Base-by-base conservation (phyloP, 1,284 basidiomycete species). In the Moniliophthora roreri region DNA sequence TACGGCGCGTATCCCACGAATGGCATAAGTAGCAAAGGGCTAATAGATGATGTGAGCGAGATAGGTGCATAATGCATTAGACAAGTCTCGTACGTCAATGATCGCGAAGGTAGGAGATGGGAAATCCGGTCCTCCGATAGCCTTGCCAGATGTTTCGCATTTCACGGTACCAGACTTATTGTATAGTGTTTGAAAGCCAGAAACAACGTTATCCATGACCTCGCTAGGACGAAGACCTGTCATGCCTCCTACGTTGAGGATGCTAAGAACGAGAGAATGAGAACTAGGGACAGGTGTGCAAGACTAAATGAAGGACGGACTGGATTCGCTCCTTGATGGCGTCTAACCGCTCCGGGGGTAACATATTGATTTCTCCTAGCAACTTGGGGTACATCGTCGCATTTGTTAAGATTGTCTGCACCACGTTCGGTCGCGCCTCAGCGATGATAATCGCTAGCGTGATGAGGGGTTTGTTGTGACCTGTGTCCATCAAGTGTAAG, bases 21-120 rank as follows among this genome's bases (percentile, higher is more conserved):
- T 37, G 8, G 39, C 54, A 21, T 55, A 51, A 1, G 21, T 9
- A 28, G 50, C 21, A 23, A 55, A 52, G 5, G 50, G 50, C 54
- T 55, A 20, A n/a, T 32, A 6, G 6, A 6, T 11, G 7, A 11
- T 6, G 28, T 32, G 6, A 32, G 28, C 28, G 11, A 32, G 28
- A 6, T 32, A 15, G 16, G 36, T 10, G 24, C 2, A 21, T 20
- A 44, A 44, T 15, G 24, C 2, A 21, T 20, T 20, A 44, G 5
- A 5, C 7, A n/a, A 13, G 21, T 21, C n/a, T 24, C 5, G 9
- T 24, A 44, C 41, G 8, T 44, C 41, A 24, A 44, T 24, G 7
- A 44, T 44, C 20, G 41, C 41, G 9, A 44, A n/a, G 24, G 18
- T 4, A 5, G 41, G 41, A 44, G 41, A 8, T 7, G 41, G 41